A percentile compares a stretch with the other conserved stretches of the same genome.
Evolutionary conservation across 495 filamentous ascomycete species (phyloP).

Genomic region (Parmelia sp.): DNA sequence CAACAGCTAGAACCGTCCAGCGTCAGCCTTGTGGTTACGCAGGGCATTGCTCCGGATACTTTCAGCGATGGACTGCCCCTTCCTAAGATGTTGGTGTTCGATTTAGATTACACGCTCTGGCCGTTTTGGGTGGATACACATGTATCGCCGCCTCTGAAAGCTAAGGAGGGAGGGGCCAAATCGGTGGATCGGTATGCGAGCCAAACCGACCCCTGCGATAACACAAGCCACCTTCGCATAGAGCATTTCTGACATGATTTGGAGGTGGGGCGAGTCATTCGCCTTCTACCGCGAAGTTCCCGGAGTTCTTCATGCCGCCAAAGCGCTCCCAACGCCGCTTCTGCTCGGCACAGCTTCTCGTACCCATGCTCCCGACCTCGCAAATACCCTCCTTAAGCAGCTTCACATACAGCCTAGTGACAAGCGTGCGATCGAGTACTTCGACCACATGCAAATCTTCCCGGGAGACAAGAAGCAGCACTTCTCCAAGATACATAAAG

Average conservation of each 20-base stretch:
- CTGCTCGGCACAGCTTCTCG: conserved; percentile 73
- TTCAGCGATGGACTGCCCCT: conserved; percentile 74
- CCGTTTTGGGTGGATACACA: conserved; percentile 97
- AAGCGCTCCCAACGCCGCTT: conserved; percentile 39
- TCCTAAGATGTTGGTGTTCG: conserved; percentile 82
- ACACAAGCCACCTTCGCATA: background rate
- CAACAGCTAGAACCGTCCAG: conserved; percentile 11
- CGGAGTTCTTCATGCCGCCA: conserved; percentile 59
- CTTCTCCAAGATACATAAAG: conserved; percentile 63
- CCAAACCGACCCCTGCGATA: background rate
- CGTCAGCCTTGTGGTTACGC: conserved; percentile 8
- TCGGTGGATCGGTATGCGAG: conserved; percentile 42
- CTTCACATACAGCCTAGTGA: conserved; percentile 55
- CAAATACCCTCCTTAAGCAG: conserved; percentile 69
- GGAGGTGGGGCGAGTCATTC: conserved; percentile 66
- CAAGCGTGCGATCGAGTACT: conserved; percentile 63
- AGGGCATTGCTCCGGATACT: conserved; percentile 44
- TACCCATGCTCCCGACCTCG: conserved; percentile 73
- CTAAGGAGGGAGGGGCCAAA: conserved; percentile 50
- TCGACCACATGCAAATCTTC: conserved; percentile 83
- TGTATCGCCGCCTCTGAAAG: conserved; percentile 71
- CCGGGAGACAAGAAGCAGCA: conserved; percentile 81
- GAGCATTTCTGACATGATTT: background rate
- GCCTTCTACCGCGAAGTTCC: conserved; percentile 77
- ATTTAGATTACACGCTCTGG: conserved; percentile 97